A percentile compares a stretch with the other conserved stretches of the same genome.
Evolutionary conservation across 2,329 filamentous ascomycete genomes (phyloP).

Genomic region (Pseudogymnoascus sp.): DNA sequence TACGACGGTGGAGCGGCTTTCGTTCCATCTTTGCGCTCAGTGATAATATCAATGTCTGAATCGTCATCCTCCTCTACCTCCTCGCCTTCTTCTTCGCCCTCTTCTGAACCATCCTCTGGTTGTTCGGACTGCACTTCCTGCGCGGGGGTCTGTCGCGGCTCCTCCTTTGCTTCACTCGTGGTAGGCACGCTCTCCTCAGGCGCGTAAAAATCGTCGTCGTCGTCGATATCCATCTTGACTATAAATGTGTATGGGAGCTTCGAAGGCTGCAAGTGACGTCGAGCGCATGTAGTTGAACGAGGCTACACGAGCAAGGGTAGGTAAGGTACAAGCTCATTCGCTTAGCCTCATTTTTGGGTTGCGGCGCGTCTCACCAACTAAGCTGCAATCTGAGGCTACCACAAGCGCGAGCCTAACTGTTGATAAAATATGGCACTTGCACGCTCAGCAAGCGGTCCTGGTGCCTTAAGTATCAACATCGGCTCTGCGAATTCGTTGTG

Average conservation of each 20-base stretch:
- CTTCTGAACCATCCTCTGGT: constrained; percentile 27
- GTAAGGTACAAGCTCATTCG: constrained; percentile 1
- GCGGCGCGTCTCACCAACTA: constrained; percentile 8
- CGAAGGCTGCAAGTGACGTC: constrained; percentile 8
- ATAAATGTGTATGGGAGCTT: constrained; percentile 13
- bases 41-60: constrained; percentile 63
- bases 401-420: constrained; percentile 6
- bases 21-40: constrained; percentile 57
- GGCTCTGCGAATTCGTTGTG: constrained; percentile 51
- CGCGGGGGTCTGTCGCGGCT: constrained; percentile 20
- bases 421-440: constrained; percentile 29
- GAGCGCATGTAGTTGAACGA: not conserved
- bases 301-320: constrained; percentile 10
- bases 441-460: constrained; percentile 53
- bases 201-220: constrained; percentile 61
- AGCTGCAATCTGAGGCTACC: constrained; percentile 4
- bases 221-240: constrained; percentile 55
- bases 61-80: constrained; percentile 59
- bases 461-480: constrained; percentile 57
- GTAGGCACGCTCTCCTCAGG: constrained; percentile 45
- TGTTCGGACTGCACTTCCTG: constrained; percentile 26
- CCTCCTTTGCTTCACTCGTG: constrained; percentile 14
- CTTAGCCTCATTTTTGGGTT: constrained; percentile 14
- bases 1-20: constrained; percentile 53
- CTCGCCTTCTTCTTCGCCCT: constrained; percentile 35